Evolutionary conservation across 768 basidiomycete genomes (phyloP).

Genomic region (Inosperma sp.): DNA sequence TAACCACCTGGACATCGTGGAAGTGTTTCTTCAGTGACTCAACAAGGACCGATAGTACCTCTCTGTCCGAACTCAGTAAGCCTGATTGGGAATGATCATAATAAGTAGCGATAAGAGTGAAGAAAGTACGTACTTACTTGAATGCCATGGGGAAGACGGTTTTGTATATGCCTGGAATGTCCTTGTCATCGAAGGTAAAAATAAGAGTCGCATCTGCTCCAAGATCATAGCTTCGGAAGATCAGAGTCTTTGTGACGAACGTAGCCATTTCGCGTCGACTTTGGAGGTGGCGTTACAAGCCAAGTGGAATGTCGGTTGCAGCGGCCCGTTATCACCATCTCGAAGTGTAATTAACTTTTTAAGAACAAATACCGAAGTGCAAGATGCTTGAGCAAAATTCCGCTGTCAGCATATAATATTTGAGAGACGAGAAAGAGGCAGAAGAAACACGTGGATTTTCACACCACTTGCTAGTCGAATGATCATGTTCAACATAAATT

Average conservation of each 20-base stretch:
- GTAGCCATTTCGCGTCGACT: too few relatives aligned
- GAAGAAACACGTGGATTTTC: too few relatives aligned
- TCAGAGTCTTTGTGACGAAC: background rate
- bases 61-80: background rate
- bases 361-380: too few relatives aligned
- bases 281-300: too few relatives aligned
- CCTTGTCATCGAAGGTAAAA: background rate
- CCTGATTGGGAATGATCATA: background rate
- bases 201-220: background rate
- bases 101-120: background rate
- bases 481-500: too few relatives aligned
- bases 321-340: too few relatives aligned
- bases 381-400: too few relatives aligned
- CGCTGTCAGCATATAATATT: too few relatives aligned
- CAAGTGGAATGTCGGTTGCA: too few relatives aligned
- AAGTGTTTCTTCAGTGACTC: background rate
- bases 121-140: background rate
- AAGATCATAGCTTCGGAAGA: background rate
- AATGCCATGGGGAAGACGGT: background rate
- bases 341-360: too few relatives aligned
- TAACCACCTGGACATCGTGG: background rate
- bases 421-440: too few relatives aligned
- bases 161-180: background rate
- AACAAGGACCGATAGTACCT: background rate
- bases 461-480: too few relatives aligned